Conservation (phyloP, 1,139 yeast genomes). For the Scheffersomyces segobiensis region DNA sequence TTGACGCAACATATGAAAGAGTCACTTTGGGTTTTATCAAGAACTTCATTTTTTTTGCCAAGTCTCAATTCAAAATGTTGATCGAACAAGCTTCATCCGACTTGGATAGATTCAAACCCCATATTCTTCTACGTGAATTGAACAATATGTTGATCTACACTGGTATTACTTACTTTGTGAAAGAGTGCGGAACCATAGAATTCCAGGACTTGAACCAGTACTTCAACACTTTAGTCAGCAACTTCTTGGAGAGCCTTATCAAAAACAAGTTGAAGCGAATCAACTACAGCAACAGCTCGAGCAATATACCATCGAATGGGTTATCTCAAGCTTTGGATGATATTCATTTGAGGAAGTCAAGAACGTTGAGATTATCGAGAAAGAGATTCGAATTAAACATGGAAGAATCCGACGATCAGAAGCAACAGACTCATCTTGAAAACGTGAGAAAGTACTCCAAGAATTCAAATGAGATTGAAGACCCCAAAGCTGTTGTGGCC, state of each 20-base stretch:
- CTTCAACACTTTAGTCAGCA: slow-evolving; percentile 26
- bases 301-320: slow-evolving; percentile 9
- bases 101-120: slow-evolving; percentile 24
- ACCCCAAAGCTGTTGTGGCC: slow-evolving; percentile 44
- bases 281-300: slow-evolving; percentile 12
- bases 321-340: slow-evolving; percentile 13
- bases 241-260: slow-evolving; percentile 30
- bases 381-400: slow-evolving; percentile 15
- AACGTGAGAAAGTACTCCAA: slow-evolving; percentile 12
- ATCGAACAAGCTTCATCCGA: slow-evolving; percentile 29
- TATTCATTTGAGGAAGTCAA: slow-evolving; percentile 27
- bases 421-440: slow-evolving; percentile 12
- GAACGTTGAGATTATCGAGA: slow-evolving; percentile 33
- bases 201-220: slow-evolving; percentile 27
- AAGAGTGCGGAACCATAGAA: slow-evolving; percentile 39
- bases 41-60: slow-evolving; percentile 49
- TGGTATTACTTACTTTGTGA: slow-evolving; percentile 66
- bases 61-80: slow-evolving; percentile 39
- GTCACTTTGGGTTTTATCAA: slow-evolving; percentile 55
- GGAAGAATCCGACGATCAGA: slow-evolving; percentile 6
- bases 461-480: slow-evolving; percentile 31
- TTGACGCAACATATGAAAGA: slow-evolving; percentile 59
- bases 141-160: slow-evolving; percentile 53
- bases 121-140: slow-evolving; percentile 31
- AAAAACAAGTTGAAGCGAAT: slow-evolving; percentile 22